Percentiles rank a stretch among this genome's conserved stretches.
Evolutionary conservation across 306 rosid genomes (phyloP).

Genomic region (Quercus cerris): DNA sequence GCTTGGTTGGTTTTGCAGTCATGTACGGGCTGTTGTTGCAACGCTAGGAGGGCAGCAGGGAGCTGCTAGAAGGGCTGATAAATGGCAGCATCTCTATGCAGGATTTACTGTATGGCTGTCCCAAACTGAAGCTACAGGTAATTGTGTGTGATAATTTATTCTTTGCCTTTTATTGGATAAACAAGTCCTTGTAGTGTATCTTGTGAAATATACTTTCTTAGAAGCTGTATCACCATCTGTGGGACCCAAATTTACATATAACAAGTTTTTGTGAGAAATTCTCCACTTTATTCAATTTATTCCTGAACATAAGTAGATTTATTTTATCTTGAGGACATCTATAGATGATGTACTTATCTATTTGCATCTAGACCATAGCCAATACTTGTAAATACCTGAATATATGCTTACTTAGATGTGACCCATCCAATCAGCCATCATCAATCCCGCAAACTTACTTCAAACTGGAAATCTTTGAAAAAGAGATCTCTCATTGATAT

Average conservation of each 20-base stretch:
- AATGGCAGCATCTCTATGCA: slow-evolving; percentile 81
- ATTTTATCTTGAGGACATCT: background rate
- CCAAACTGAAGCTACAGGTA: slow-evolving; percentile 74
- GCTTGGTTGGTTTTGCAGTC: slow-evolving; percentile 44
- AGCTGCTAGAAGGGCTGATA: slow-evolving; percentile 57
- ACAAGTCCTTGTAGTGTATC: background rate
- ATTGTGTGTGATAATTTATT: slow-evolving; percentile 14
- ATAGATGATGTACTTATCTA: background rate
- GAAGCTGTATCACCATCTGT: background rate
- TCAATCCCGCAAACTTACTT: background rate
- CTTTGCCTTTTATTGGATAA: slow-evolving; percentile 1
- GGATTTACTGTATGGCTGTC: slow-evolving; percentile 94
- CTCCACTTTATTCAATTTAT: background rate
- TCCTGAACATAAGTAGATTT: background rate
- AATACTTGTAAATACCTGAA: background rate
- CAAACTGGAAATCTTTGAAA: background rate
- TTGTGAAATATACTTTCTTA: background rate
- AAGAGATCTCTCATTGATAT: background rate
- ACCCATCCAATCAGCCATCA: background rate
- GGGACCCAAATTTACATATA: background rate
- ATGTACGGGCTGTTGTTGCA: slow-evolving; percentile 70
- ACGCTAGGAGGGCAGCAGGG: slow-evolving; percentile 79
- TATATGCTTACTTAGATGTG: background rate
- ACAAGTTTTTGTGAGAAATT: background rate
- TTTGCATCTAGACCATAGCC: background rate